Evolutionary conservation across 768 basidiomycete species (phyloP).

Genomic region (Tephrocybe sp.): DNA sequence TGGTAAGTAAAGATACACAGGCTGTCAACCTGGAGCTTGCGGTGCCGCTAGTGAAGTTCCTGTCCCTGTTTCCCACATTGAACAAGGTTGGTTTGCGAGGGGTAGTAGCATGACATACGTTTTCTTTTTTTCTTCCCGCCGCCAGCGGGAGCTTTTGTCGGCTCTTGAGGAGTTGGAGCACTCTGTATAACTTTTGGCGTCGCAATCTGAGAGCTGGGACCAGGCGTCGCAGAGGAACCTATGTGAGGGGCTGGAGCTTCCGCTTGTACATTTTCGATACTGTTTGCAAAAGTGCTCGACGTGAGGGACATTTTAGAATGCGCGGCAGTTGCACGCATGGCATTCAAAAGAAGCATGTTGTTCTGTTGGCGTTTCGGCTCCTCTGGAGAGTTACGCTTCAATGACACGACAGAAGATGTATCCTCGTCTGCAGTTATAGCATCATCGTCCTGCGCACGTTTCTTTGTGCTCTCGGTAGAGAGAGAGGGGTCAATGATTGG

Average conservation of each 20-base stretch:
- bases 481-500: slow-evolving; percentile 66
- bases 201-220: slow-evolving; percentile 31
- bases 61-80: slow-evolving; percentile 17
- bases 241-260: slow-evolving; percentile 34
- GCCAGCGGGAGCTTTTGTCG: slow-evolving; percentile 46
- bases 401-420: slow-evolving; percentile 19
- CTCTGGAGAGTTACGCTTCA: slow-evolving; percentile 25
- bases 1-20: background rate
- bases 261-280: slow-evolving; percentile 26
- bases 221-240: slow-evolving; percentile 42
- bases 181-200: slow-evolving; percentile 33
- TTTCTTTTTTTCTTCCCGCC: slow-evolving; percentile 76
- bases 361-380: slow-evolving; percentile 63
- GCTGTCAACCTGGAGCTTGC: slow-evolving; percentile 26
- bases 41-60: slow-evolving; percentile 39
- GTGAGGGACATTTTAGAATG: slow-evolving; percentile 61
- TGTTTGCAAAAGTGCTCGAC: slow-evolving; percentile 34
- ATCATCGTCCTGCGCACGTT: slow-evolving; percentile 28
- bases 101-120: slow-evolving; percentile 44
- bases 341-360: slow-evolving; percentile 66
- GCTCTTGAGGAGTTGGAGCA: slow-evolving; percentile 42
- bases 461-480: slow-evolving; percentile 42
- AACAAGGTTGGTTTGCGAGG: slow-evolving; percentile 4
- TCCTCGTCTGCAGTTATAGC: slow-evolving; percentile 14
- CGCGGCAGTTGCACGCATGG: slow-evolving; percentile 77